A percentile compares a stretch with the other conserved stretches of the same genome.
Evolutionary conservation across 345 rosid species (phyloP).

Genomic region (Populus simonii): DNA sequence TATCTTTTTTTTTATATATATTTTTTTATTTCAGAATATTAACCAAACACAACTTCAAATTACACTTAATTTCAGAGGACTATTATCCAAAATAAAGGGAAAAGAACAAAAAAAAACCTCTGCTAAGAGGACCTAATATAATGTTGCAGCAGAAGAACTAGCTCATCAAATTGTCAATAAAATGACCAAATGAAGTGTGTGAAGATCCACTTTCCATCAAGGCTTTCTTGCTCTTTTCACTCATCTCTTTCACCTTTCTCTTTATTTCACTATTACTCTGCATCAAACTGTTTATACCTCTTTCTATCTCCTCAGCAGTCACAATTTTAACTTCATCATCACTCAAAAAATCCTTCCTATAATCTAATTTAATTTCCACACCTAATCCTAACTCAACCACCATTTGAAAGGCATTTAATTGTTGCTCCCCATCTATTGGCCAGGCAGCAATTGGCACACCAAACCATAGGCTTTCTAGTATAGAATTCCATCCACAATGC

Average conservation of each 20-base stretch:
- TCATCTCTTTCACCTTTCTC: neutral
- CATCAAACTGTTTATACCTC: constrained; percentile 1
- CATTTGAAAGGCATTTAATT: constrained; percentile 3
- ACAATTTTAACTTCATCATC: neutral
- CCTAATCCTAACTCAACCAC: constrained; percentile 4
- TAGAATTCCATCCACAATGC: constrained; percentile 15
- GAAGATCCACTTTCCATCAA: constrained; percentile 11
- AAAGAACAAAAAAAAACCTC: too few relatives aligned
- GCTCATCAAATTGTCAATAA: neutral
- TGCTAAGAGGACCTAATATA: too few relatives aligned
- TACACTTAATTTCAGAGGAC: too few relatives aligned
- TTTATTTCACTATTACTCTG: neutral
- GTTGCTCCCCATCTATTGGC: constrained; percentile 9
- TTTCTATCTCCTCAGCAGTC: neutral
- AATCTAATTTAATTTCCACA: neutral
- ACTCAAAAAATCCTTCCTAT: neutral
- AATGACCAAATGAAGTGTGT: neutral
- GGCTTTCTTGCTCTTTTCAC: neutral
- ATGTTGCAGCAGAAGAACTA: too few relatives aligned
- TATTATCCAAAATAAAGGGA: too few relatives aligned
- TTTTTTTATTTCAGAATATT: too few relatives aligned
- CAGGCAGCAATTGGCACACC: constrained; percentile 14
- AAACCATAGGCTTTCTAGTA: constrained; percentile 8
- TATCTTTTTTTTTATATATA: too few relatives aligned
- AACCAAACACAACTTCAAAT: too few relatives aligned